Base-by-base conservation (phyloP, 164 flowering plant genomes). In the Pachysandra terminalis region DNA sequence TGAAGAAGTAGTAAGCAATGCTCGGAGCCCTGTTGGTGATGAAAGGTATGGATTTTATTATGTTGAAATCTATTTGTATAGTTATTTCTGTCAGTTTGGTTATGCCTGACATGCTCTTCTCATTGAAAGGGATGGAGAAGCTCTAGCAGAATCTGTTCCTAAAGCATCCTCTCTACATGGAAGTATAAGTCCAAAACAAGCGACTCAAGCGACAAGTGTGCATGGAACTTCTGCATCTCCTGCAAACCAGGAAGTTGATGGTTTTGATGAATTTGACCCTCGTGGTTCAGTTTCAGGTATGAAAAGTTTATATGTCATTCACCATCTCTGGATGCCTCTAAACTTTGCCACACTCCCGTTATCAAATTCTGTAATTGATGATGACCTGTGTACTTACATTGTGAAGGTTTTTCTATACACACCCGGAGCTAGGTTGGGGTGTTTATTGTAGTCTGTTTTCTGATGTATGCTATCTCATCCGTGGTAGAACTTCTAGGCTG, bases 261-360 rank as follows among this genome's bases (percentile, higher is more conserved):
- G 78, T 64, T 81, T 75, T 83, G 96, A 91, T 81, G 99, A 91
- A 71, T 96, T 96, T 82, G 98, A 93, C 75, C 98, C 98, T 6
- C 96, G 96, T 32, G 81, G 84, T 76, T 57, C 93, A 51, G 61
- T 75, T 77, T 63, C 93, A 78, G 97, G 98, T 90, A 80, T 7
- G 28, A 10, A 69, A 57, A 13, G 45, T 41, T 28, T 70, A 10
- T 52, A 37, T 65, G 2, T 32, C 16, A 58, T 19, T 4, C 17
- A 8, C 1, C 45, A 26, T 41, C 22, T 37, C 56, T 21, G 7
- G 10, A 45, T 37, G 27, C 69, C n/a, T 27, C 40, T 37, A 41
- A 35, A 56, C 17, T 25, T 8, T 22, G 56, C 45, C 12, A n/a
- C 32, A 25, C 28, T 51, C 12, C 23, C 13, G n/a, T 19, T 6